Evolutionary conservation across 345 rosid species (phyloP), one percentile per base, ranked within the genome.

Genomic region (Ceriops zippeliana): DNA sequence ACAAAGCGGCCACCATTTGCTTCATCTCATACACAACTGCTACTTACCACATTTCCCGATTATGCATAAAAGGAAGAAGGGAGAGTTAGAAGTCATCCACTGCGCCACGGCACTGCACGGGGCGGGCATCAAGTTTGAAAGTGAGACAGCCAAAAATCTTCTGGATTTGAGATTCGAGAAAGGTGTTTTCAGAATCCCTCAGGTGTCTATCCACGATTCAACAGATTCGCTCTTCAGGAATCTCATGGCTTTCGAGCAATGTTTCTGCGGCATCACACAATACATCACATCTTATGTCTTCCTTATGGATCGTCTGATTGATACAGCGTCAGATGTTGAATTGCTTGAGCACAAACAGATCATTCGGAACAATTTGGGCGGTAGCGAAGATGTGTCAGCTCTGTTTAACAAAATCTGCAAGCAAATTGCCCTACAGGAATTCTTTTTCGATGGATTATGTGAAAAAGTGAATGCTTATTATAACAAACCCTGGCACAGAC

Each of bases 81-180:
- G 47, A 63, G 34, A 42, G 7, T 31, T 76, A 8, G 53, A 73
- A 46, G 27, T 70, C 28, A 75, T 79, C 58, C 80, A 76, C 1
- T 69, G 68, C 28, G 76, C 81, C 16, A 73, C 71, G 0, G 80
- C 79, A 56, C 79, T 84, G 19, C 42, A 68, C 22, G 72, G 63
- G 31, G 88, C 81, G 9, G 86, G 86, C 21, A 82, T 82, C 24
- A 66, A 1, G 47, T 82, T 84, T 28, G 72, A 52, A 58, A 58
- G 46, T 24, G 57, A 52, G 10, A 63, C 60, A 28, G 64, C 64
- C 1, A 60, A 17, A 22, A 70, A 72, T 52, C 60, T 69, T 31
- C 69, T 82, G n/a, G 81, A 80, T 63, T 58, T 82, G 32, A 61
- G 20, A 15, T 78, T 70, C 35, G 26, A 21, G 20, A 51, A 73